Evolutionary conservation across 371 early-diverging fungal genomes (phyloP), one percentile per base, ranked within the genome.

Genomic region (Syncephalastrum racemosum): DNA sequence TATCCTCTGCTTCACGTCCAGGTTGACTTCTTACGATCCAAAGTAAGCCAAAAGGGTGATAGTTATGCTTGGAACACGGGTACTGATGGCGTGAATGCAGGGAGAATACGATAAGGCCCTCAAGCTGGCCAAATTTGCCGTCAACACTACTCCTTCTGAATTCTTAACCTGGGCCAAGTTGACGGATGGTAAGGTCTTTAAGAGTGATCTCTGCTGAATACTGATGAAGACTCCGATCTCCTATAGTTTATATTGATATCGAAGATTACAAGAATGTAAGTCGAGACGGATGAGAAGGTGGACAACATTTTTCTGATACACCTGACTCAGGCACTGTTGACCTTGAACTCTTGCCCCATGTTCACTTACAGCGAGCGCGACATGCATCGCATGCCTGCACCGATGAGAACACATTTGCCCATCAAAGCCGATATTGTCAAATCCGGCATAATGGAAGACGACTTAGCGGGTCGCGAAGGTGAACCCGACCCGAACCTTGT

Each of bases 281-380:
- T 58, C 3, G 15, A 46, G 10, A 56, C 12, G 8, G n/a, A 19
- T 57, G 42, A 16, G 14, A 13, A 5, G 39, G n/a, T 25, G 8
- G 16, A n/a, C 40, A 43, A n/a, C 40, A 43, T 16, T 7, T 25
- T 24, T 56, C 15, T 42, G 15, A 47, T 16, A 6, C 46, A 42
- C 41, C 25, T n/a, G 15, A 18, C 6, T 31, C 57, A 87, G 87
- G 98, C 98, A 8, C 77, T 97, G 20, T 80, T 97, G 61, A 89
- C 97, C 0, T 80, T 97, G 62, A 97, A 97, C 69, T 90, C 95
- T 4, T 97, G 98, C 67, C 98, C 98, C 4, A 97, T 97, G 98
- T 96, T 95, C 67, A 92, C 95, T 0, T 92, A 88, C 70, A 86
- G 85, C 53, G 95, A 94, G 62, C 81, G 87, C 31, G 97, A 97